These are phyloP conservation scores for Coffea canephora DNA, from an alignment of 257 asterid species.

Conservation along the genomic window DNA sequence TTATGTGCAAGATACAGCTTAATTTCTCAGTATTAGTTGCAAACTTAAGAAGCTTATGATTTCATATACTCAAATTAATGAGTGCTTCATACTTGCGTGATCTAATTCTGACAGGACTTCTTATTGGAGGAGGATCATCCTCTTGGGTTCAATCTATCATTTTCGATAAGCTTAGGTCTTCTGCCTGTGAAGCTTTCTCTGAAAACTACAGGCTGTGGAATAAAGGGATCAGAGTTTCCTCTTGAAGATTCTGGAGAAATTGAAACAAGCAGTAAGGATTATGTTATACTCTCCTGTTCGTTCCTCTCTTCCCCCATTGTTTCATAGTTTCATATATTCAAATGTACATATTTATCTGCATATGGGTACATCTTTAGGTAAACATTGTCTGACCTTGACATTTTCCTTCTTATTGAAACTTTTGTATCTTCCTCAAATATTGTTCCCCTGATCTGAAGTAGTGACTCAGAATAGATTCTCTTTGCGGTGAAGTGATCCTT, in stretches of 20 bases:
- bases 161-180: slow-evolving; percentile 88
- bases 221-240: slow-evolving; percentile 63
- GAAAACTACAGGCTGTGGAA: slow-evolving; percentile 88
- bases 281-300: slow-evolving; percentile 14
- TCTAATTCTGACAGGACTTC: slow-evolving; percentile 59
- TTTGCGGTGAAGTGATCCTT: neutral
- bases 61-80: slow-evolving; percentile 10
- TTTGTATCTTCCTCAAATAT: neutral
- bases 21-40: neutral
- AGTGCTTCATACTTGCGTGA: slow-evolving; percentile 21
- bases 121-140: slow-evolving; percentile 87
- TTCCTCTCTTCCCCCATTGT: slow-evolving; percentile 14
- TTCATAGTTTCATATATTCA: neutral
- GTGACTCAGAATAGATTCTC: neutral
- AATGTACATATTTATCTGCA: neutral
- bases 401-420: neutral
- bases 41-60: slow-evolving; percentile 11
- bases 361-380: neutral
- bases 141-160: slow-evolving; percentile 71
- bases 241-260: slow-evolving; percentile 60
- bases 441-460: neutral
- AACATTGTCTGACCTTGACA: neutral
- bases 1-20: slow-evolving; percentile 23
- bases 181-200: slow-evolving; percentile 72
- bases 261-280: slow-evolving; percentile 64